phyloP scores from a whole-genome alignment of 345 rosid genomes.

The Pistacia atlantica region DNA sequence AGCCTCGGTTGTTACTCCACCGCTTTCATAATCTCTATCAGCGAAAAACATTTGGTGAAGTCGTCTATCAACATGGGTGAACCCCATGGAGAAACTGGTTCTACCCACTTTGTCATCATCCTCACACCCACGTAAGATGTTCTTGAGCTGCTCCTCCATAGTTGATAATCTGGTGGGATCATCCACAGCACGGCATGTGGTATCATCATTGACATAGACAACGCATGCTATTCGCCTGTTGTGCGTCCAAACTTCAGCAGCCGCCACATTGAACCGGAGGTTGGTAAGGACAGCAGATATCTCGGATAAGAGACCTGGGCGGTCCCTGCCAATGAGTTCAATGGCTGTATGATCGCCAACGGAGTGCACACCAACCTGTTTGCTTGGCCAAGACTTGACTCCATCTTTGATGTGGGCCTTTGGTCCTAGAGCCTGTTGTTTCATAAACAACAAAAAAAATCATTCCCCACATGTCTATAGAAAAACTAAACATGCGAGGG shows the following conservation, averaged over 20 bases:
- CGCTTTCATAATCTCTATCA: constrained; percentile 83
- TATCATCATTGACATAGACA: constrained; percentile 71
- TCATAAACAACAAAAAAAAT: constrained; percentile 14
- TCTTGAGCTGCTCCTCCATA: constrained; percentile 82
- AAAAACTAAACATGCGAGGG: constrained; percentile 4
- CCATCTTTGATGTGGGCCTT: constrained; percentile 51
- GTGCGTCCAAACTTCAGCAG: constrained; percentile 96
- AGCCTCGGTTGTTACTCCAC: constrained; percentile 42
- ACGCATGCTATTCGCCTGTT: constrained; percentile 82
- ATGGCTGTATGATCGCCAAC: constrained; percentile 84
- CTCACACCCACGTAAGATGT: constrained; percentile 71
- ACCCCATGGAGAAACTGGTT: constrained; percentile 80
- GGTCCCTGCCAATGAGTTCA: constrained; percentile 84
- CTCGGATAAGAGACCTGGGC: constrained; percentile 90
- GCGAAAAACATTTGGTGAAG: constrained; percentile 96
- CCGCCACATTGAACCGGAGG: constrained; percentile 76
- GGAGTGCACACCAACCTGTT: constrained; percentile 78
- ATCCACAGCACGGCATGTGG: constrained; percentile 55
- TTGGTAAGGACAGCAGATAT: constrained; percentile 77
- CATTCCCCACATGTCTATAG: neutral
- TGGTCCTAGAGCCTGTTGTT: constrained; percentile 77
- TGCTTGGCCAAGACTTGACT: constrained; percentile 60
- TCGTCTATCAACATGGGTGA: constrained; percentile 83
- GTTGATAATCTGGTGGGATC: constrained; percentile 59
- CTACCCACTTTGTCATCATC: constrained; percentile 59